Conservation (phyloP, 2,329 filamentous ascomycete species). For the Samsoniella hepiali region DNA sequence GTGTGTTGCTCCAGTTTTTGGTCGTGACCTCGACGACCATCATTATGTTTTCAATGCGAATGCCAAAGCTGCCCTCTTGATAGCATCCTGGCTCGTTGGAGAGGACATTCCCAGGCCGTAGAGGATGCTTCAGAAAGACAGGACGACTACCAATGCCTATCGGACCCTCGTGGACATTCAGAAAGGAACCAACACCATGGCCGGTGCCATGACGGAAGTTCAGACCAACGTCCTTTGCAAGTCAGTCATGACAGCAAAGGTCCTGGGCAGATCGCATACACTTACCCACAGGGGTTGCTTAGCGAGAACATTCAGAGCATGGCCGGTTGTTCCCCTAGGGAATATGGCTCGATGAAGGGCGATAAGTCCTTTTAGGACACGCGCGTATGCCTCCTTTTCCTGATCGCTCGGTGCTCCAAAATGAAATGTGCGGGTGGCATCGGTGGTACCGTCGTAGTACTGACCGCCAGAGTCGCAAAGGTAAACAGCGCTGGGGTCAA, state of each 20-base stretch:
- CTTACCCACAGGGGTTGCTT: conserved; percentile 87
- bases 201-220: conserved; percentile 97
- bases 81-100: conserved; percentile 98
- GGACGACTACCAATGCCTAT: conserved; percentile 92
- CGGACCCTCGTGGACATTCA: conserved; percentile 96
- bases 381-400: conserved; percentile 85
- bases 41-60: conserved; percentile 75
- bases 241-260: conserved; percentile 21
- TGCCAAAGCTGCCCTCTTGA: conserved; percentile 92
- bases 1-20: background rate
- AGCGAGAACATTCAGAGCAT: conserved; percentile 82
- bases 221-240: conserved; percentile 58
- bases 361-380: conserved; percentile 96
- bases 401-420: conserved; percentile 80
- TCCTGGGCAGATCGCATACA: background rate
- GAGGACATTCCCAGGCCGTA: conserved; percentile 89
- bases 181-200: conserved; percentile 88
- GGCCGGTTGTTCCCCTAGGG: conserved; percentile 92
- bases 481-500: conserved; percentile 84
- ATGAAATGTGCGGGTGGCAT: conserved; percentile 90
- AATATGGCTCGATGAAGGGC: conserved; percentile 82
- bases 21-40: background rate
- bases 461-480: conserved; percentile 96
- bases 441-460: conserved; percentile 91
- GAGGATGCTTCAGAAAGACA: conserved; percentile 84